phyloP scores from a whole-genome alignment of 1,284 basidiomycete genomes.

The Taiwanofungus camphoratus region DNA sequence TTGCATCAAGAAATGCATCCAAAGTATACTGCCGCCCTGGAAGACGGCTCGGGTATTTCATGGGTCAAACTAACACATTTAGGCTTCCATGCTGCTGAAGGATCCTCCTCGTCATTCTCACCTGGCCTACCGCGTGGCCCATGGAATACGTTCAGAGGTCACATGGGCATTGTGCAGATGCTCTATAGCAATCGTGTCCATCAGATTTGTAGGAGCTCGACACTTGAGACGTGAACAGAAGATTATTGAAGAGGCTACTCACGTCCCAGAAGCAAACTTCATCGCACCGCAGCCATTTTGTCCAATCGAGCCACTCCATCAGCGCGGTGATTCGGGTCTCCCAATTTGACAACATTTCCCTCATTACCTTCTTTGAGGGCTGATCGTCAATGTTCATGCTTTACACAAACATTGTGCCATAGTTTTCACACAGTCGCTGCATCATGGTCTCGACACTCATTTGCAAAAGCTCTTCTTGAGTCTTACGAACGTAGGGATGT shows the following conservation, averaged over 20 bases:
- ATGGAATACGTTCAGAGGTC: constrained; percentile 3
- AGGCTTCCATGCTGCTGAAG: constrained; percentile 3
- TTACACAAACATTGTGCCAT: constrained; percentile 7
- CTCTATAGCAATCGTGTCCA: not conserved
- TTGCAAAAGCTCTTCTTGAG: constrained; percentile 8
- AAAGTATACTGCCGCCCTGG: too few species aligned
- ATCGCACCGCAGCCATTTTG: constrained; percentile 8
- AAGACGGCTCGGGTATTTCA: too few species aligned
- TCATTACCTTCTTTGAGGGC: not conserved
- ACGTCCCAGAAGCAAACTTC: constrained; percentile 7
- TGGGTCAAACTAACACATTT: not conserved
- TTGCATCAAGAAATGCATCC: too few species aligned
- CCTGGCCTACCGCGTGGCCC: not conserved
- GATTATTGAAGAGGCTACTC: not conserved
- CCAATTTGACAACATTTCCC: constrained; percentile 1
- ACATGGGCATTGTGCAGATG: constrained; percentile 7
- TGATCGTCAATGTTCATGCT: constrained; percentile 10
- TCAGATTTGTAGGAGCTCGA: too few species aligned
- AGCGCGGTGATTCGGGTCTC: constrained; percentile 3
- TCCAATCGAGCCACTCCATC: constrained; percentile 11
- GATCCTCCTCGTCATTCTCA: not conserved
- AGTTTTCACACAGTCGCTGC: constrained; percentile 5
- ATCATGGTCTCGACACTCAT: constrained; percentile 7
- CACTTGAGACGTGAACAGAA: too few species aligned
- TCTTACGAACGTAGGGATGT: not conserved